Evolutionary conservation across 495 filamentous ascomycete genomes (phyloP), one percentile per base, ranked within the genome.

Genomic region (Rostrohypoxylon terebratum): DNA sequence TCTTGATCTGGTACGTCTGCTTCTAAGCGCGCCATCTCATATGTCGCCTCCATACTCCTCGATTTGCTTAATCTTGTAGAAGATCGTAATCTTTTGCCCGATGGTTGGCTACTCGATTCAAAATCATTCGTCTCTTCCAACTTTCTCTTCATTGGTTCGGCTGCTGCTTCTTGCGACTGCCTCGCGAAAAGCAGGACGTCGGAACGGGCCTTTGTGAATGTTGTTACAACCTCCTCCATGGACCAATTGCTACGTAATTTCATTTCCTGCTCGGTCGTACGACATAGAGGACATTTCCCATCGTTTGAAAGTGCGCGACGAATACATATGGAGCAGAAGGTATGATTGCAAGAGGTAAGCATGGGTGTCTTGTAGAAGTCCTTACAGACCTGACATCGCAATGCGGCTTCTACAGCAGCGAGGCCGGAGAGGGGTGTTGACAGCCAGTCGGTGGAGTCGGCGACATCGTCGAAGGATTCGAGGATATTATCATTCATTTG

Each of bases 301-400:
- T 97, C 94, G 1, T 86, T 83, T 6, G 90, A 89, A 2, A 99
- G 83, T 68, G 90, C 92, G 59, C 94, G 84, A 14, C 96, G 92
- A 68, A 99, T 98, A 79, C 96, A 99, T 31, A 95, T 79, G 14
- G 94, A 97, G 85, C 96, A 99, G 77, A 99, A 99, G 0, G 96
- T 98, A 79, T 99, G 96, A 45, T 88, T 91, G 84, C 96, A 99
- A 0, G 91, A 91, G 1, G 96, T 99, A 60, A 98, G 90, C 84
- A 99, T 94, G 0, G 96, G 96, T 21, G 92, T 94, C 67, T 88
- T 87, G 82, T 92, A 98, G 80, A 98, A 96, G 78, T 99, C 96
- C 81, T 98, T 98, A 87, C 96, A 99, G 64, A 99, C 91, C 75
- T 98, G 92, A 80, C 96, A 99, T 70, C 94, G 92, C 14, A 99